Evolutionary conservation across 257 asterid genomes (phyloP), one percentile per base, ranked within the genome.

Genomic region (Solanum piurae): DNA sequence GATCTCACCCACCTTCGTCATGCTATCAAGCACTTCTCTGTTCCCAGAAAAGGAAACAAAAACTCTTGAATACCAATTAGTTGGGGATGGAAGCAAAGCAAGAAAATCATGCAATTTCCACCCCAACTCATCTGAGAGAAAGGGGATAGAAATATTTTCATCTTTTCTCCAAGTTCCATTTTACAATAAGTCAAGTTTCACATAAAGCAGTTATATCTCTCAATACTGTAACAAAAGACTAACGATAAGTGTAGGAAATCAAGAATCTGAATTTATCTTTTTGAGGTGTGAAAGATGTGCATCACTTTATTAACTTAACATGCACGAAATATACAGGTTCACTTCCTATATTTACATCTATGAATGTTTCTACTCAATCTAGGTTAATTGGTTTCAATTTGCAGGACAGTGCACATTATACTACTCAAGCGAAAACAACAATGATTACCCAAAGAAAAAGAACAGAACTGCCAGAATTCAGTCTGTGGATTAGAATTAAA

Each of bases 1-100:
- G 77, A 91, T 92, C 89, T 95, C 98, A 75, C 98, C 92, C 74
- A 90, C 93, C 92, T 89, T 93, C 91, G 84, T 93, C 98, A 96
- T 95, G 93, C 93, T 91, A 84, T 97, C 96, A 90, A 94, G 86
- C 58, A 93, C 96, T 93, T 95, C 95, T 89, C 99, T 97, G 85
- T 87, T 49, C 27, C 46, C 83, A 86, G 27, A 86, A n/a, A 33
- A 72, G 71, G 52, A 33, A 71, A 82, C 71, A 31, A 82, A 40
- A 76, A 27, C 69, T 82, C 86, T 82, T 49, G 71, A 82, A 82
- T 80, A 46, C 68, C 86, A 49, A 49, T 82, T 49, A 31, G 68
- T 49, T 74, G 18, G 69, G 16, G 18, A 82, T 25, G 25, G n/a
- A 82, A 31, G 44, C 86, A 49, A 16, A 38, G 71, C 44, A 46